Conservation (phyloP, 768 basidiomycete genomes). For the Leccinum ochraceum region DNA sequence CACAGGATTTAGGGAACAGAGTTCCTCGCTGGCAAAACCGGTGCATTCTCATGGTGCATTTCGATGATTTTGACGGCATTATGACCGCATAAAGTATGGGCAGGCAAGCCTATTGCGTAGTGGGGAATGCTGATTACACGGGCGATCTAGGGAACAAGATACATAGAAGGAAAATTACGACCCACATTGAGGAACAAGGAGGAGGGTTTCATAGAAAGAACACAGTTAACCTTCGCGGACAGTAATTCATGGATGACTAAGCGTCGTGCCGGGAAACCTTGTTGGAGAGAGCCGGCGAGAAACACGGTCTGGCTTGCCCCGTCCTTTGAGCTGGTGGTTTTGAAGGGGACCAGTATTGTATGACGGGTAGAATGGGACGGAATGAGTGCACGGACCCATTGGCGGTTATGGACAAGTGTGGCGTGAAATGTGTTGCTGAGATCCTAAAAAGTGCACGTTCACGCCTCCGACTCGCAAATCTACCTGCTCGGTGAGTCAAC, state of each 20-base stretch:
- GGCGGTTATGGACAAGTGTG: constrained; percentile 34
- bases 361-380: not conserved
- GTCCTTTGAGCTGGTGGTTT: not conserved
- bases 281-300: constrained; percentile 2
- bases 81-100: not conserved
- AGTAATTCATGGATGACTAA: constrained; percentile 31
- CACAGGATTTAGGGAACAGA: not conserved
- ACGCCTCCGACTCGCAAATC: constrained; percentile 60
- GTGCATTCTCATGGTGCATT: not conserved
- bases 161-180: not conserved
- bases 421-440: constrained; percentile 28
- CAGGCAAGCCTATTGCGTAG: not conserved
- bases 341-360: not conserved
- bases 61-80: not conserved
- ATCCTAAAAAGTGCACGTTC: constrained; percentile 37
- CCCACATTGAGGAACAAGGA: not conserved
- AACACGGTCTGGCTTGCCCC: not conserved
- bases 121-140: not conserved
- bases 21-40: not conserved
- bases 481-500: constrained; percentile 71
- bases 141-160: not conserved
- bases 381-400: constrained; percentile 31
- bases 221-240: constrained; percentile 27
- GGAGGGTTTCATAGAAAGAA: not conserved
- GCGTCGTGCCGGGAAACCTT: constrained; percentile 31